Evolutionary conservation across 257 asterid species (phyloP).

Genomic region (Avicennia marina): DNA sequence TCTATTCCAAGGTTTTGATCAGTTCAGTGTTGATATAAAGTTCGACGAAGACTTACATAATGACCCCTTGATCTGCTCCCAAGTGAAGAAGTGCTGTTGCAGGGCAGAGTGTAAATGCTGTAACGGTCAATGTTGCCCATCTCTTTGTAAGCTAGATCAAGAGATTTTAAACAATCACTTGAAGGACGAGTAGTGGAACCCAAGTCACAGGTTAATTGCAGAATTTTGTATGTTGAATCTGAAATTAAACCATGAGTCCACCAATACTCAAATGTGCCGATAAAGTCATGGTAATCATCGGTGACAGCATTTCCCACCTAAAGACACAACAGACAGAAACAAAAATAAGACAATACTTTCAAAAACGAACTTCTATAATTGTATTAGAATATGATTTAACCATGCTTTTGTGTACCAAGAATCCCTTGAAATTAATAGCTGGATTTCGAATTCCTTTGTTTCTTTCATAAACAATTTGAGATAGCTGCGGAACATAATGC

Average conservation of each 20-base stretch:
- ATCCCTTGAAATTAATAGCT: conserved; percentile 80
- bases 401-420: conserved; percentile 47
- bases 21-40: no score
- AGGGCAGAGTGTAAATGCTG: conserved; percentile 81
- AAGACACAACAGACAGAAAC: conserved; percentile 2
- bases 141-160: conserved; percentile 52
- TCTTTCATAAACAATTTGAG: conserved; percentile 55
- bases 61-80: conserved; percentile 64
- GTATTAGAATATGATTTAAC: background rate
- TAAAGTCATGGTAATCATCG: conserved; percentile 74
- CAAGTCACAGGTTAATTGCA: conserved; percentile 46
- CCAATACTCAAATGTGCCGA: conserved; percentile 99
- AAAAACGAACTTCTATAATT: no score
- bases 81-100: conserved; percentile 53
- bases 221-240: conserved; percentile 75
- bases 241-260: conserved; percentile 98
- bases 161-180: conserved; percentile 51
- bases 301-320: conserved; percentile 98
- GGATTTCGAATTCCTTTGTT: conserved; percentile 80
- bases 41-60: conserved; percentile 50
- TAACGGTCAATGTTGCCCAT: conserved; percentile 84
- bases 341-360: conserved; percentile 5
- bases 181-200: conserved; percentile 91
- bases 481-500: conserved; percentile 93
- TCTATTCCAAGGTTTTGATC: background rate